Base-by-base conservation (phyloP, 306 rosid species). In the Pyrus pyrifolia region DNA sequence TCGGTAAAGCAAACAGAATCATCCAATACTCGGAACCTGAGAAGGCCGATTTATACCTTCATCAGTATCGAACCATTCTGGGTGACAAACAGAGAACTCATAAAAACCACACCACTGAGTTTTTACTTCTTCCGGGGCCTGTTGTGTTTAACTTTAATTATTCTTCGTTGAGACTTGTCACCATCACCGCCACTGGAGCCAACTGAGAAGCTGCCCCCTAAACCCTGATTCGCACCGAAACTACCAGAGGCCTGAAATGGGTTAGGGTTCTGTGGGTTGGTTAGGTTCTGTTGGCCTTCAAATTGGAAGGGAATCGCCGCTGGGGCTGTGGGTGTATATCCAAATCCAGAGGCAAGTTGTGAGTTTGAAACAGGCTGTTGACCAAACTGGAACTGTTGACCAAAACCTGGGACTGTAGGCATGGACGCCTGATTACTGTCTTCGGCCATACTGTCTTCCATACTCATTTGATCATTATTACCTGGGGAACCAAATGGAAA, bases 381-480 rank as follows among this genome's bases (percentile, higher is more conserved):
- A 42, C 83, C 81, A 25, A 92, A 89, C 70, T 11, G 4, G 14
- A 44, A 72, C 46, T 76, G 91, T 83, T 87, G 97, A 40, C 84
- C 83, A 46, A 92, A 89, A 62, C 60, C 75, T 49, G 96, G 82
- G 51, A 70, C 67, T 8, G 84, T 29, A 4, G 92, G 81, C 4
- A 68, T 71, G 15, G 87, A 49, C 62, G 84, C 79, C 79, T 88
- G 92, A 68, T 88, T 68, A 19, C 85, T 88, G 81, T 92, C 99
- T 81, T 95, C 99, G 1, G 97, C 96, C 97, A 95, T 92, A 84
- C 93, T 89, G 81, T 95, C 97, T 81, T 87, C 97, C 96, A 90
- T 89, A 68, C 72, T 86, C 89, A 78, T 86, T 82, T 95, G 97
- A 70, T 86, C 89, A 80, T 82, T 90, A 87, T 84, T 90, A 69